Conservation (phyloP, 1,284 basidiomycete genomes). For the Cutaneotrichosporon arboriforme region DNA sequence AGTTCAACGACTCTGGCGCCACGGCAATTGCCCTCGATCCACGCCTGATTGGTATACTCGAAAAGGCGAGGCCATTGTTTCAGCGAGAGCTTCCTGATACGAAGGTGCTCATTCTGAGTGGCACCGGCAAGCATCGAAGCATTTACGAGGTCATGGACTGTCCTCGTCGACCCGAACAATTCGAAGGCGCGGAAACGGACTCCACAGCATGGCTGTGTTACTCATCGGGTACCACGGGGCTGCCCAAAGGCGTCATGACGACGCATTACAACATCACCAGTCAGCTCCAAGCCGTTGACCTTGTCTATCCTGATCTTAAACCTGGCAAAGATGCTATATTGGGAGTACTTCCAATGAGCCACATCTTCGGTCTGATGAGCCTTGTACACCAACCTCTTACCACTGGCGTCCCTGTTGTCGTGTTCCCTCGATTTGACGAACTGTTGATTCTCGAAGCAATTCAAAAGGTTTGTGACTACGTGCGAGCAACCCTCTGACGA, state of each 20-base stretch:
- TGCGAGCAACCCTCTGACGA: too few relatives aligned
- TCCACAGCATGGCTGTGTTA: slow-evolving; percentile 54
- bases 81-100: neutral
- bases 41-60: slow-evolving; percentile 48
- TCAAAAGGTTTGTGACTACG: slow-evolving; percentile 53
- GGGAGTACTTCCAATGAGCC: slow-evolving; percentile 14
- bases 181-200: slow-evolving; percentile 7
- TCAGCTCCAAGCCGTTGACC: slow-evolving; percentile 20
- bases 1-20: slow-evolving; percentile 54
- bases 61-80: slow-evolving; percentile 22
- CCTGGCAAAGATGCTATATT: slow-evolving; percentile 12
- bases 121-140: slow-evolving; percentile 8
- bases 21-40: slow-evolving; percentile 57
- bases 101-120: slow-evolving; percentile 6
- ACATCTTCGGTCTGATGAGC: slow-evolving; percentile 17
- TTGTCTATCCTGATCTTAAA: slow-evolving; percentile 3
- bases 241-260: slow-evolving; percentile 51
- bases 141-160: slow-evolving; percentile 18
- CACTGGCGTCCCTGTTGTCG: slow-evolving; percentile 58
- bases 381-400: slow-evolving; percentile 60
- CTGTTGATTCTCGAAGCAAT: slow-evolving; percentile 60
- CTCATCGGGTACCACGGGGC: slow-evolving; percentile 57
- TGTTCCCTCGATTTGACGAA: slow-evolving; percentile 61
- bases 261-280: slow-evolving; percentile 61
- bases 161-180: slow-evolving; percentile 6